Percentiles rank a stretch among this genome's conserved stretches.
phyloP scores from a whole-genome alignment of 352 stramenopile species.

The Phytophthora parvispora region DNA sequence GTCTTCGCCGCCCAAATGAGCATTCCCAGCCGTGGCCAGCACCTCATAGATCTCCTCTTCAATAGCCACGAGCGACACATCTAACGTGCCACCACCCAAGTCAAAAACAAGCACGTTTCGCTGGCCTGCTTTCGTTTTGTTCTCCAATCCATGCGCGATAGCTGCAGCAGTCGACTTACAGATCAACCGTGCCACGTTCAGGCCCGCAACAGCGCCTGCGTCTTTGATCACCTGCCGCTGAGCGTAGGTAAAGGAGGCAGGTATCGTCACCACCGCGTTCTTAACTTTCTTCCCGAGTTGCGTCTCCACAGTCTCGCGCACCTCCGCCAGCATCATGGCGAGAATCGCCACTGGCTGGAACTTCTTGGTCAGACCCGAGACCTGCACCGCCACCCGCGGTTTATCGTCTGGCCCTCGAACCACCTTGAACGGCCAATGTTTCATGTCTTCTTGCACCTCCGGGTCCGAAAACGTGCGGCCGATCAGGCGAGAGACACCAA shows the following conservation, averaged over 20 bases:
- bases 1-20: slow-evolving; percentile 1
- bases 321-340: slow-evolving; percentile 2
- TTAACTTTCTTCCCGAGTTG: neutral
- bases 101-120: slow-evolving; percentile 3
- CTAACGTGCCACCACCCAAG: neutral
- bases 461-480: slow-evolving; percentile 6
- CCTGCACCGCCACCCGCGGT: neutral
- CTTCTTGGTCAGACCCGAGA: neutral
- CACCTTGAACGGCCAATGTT: slow-evolving; percentile 6
- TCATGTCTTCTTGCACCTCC: neutral
- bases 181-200: slow-evolving; percentile 6
- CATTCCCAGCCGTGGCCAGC: neutral
- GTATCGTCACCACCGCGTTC: neutral
- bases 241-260: neutral
- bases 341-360: slow-evolving; percentile 4
- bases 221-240: neutral
- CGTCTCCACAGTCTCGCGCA: neutral
- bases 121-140: neutral
- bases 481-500: neutral
- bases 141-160: slow-evolving; percentile 4
- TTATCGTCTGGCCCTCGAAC: neutral
- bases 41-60: slow-evolving; percentile 11
- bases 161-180: neutral
- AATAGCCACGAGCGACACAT: slow-evolving; percentile 12
- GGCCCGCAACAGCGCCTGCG: neutral